phyloP scores from a whole-genome alignment of 2,329 filamentous ascomycete species.

The Pleurostoma richardsiae region DNA sequence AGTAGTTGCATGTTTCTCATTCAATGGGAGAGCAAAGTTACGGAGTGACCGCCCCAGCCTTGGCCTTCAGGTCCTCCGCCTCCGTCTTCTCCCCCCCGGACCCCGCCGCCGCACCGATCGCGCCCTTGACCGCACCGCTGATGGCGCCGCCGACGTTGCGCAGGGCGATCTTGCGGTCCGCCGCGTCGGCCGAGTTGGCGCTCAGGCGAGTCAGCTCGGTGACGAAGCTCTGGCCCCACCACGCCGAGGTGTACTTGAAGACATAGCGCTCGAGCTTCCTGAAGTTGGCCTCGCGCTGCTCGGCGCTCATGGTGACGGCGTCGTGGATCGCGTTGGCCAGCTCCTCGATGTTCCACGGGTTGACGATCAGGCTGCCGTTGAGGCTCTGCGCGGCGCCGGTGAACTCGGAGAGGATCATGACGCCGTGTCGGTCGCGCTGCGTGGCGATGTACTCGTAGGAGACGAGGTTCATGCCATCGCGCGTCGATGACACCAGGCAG shows the following conservation, averaged over 20 bases:
- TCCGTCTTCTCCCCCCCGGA: neutral
- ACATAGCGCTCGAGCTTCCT: slow-evolving; percentile 92
- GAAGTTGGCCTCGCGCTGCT: slow-evolving; percentile 82
- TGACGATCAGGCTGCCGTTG: slow-evolving; percentile 90
- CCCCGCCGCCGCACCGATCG: slow-evolving; percentile 5
- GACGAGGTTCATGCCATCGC: slow-evolving; percentile 98
- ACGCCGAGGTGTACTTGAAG: slow-evolving; percentile 94
- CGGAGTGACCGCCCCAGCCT: neutral
- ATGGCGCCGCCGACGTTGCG: slow-evolving; percentile 5
- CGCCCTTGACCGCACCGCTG: slow-evolving; percentile 6
- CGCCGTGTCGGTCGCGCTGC: slow-evolving; percentile 83
- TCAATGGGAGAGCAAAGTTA: too few species aligned
- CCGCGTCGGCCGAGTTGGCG: slow-evolving; percentile 10
- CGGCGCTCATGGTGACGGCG: slow-evolving; percentile 91
- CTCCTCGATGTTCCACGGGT: slow-evolving; percentile 98
- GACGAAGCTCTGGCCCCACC: slow-evolving; percentile 95
- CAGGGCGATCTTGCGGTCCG: slow-evolving; percentile 8
- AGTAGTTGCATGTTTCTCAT: too few species aligned
- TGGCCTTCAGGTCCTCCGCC: slow-evolving; percentile 2
- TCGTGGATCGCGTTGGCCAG: slow-evolving; percentile 90
- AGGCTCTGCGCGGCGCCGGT: slow-evolving; percentile 92
- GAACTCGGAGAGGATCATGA: slow-evolving; percentile 94
- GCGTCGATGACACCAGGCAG: slow-evolving; percentile 89
- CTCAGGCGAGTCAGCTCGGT: slow-evolving; percentile 64
- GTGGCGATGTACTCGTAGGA: slow-evolving; percentile 98